These are phyloP conservation scores for Logfia minima DNA, from an alignment of 129 eudicot genomes.

Conservation along the genomic window DNA sequence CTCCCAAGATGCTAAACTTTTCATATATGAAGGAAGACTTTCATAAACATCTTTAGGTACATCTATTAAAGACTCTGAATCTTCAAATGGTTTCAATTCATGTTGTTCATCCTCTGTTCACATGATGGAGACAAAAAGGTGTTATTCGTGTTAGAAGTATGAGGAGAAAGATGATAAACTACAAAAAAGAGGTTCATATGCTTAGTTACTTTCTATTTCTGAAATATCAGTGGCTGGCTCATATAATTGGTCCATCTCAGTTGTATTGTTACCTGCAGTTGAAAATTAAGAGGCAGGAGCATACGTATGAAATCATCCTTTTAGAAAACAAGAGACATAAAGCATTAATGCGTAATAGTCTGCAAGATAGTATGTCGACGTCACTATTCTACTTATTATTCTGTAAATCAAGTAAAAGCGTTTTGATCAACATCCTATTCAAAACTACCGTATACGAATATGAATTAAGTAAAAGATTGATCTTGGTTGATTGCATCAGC, in stretches of 20 bases:
- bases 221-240: constrained; percentile 28
- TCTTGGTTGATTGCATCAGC: constrained; percentile 26
- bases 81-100: constrained; percentile 41
- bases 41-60: constrained; percentile 67
- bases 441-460: neutral
- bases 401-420: neutral
- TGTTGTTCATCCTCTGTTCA: constrained; percentile 34
- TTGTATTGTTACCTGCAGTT: constrained; percentile 36
- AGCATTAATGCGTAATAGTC: neutral
- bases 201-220: constrained; percentile 42
- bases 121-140: constrained; percentile 17
- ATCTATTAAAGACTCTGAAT: constrained; percentile 29
- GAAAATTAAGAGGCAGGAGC: neutral
- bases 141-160: constrained; percentile 11
- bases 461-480: constrained; percentile 4
- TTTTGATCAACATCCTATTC: constrained; percentile 1
- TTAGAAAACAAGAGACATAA: neutral
- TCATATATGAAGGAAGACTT: constrained; percentile 77
- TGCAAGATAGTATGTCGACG: too few species aligned
- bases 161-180: neutral
- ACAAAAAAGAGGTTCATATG: neutral
- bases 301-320: neutral
- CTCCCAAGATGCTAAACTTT: constrained; percentile 79
- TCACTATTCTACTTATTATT: neutral
- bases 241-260: constrained; percentile 39